Base-by-base conservation (phyloP, 78 protist species). In the Tieghemostelium lacteum region DNA sequence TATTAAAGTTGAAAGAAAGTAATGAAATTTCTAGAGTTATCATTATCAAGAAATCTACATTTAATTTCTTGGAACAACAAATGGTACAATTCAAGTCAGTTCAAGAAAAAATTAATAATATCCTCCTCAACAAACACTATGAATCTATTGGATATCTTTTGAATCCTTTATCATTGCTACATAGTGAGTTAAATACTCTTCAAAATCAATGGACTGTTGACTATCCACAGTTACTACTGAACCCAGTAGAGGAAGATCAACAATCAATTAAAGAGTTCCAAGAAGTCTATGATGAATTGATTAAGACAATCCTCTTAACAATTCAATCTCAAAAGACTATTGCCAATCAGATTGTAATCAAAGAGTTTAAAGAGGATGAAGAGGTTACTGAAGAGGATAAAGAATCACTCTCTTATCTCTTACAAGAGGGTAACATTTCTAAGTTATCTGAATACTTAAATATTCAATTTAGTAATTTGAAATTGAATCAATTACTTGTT, bases 341-440 rank as follows among this genome's bases (percentile, higher is more conserved):
- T 22, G 66, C 91, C 17, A 58, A 83, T 42, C 20, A 50, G 24
- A 69, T 83, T 33, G 52, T 45, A 45, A 31, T 52, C 16, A 28
- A 17, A 1, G 31, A 31, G 16, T n/a, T 50, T 24, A 71, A 71
- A 71, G 58, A 71, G 50, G 63, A 71, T 24, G 26, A 57, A 19
- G 26, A 22, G 4, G 17, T 19, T 57, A 16, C 6, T 57, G 63
- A 57, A 57, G 17, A 57, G 7, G 63, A 57, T 57, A 40, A 61
- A 57, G 29, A 28, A 74, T 36, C 26, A 26, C 39, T 4, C n/a
- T 49, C 5, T 7, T 69, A 69, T 69, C 36, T 50, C 12, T 60
- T 83, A 22, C 52, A 55, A 45, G 78, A 83, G 66, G 91, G 91
- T 14, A 42, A 42, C 42, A 70, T 83, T 58, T 7, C 49, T 0